These are phyloP conservation scores for Gossypium arboreum DNA, from an alignment of 345 rosid species.

Conservation along the genomic window DNA sequence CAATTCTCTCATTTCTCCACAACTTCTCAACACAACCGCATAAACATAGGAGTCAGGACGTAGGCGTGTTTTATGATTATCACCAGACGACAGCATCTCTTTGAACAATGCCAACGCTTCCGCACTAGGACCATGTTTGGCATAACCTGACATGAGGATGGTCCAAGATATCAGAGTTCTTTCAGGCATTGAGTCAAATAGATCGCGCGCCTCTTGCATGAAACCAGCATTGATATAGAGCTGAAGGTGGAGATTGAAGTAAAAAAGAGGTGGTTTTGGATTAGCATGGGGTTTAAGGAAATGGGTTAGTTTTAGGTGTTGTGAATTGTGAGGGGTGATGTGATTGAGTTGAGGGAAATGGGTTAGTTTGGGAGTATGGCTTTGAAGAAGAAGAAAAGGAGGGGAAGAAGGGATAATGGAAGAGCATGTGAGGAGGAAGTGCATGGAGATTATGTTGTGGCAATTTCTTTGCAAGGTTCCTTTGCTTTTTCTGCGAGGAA, in stretches of 20 bases:
- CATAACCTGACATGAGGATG: conserved; percentile 28
- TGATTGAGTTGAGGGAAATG: not conserved
- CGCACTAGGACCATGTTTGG: conserved; percentile 16
- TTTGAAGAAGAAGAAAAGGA: not conserved
- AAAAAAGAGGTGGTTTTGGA: conserved; percentile 6
- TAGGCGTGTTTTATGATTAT: not conserved
- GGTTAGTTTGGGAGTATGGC: not conserved
- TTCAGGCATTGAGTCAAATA: conserved; percentile 20
- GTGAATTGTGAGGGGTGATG: not conserved
- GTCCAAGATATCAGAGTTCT: conserved; percentile 31
- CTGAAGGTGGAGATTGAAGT: conserved; percentile 19
- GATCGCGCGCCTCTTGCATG: conserved; percentile 19
- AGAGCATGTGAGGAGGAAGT: conserved; percentile 11
- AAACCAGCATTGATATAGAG: conserved; percentile 14
- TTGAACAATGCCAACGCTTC: conserved; percentile 20
- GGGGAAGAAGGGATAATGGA: not conserved
- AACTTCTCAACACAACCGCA: conserved; percentile 24
- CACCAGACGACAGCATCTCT: conserved; percentile 1
- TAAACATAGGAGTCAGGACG: conserved; percentile 26
- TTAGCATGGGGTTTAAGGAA: conserved; percentile 1
- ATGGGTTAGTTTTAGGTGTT: not conserved
- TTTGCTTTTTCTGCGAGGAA: not conserved
- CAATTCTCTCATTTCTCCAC: conserved; percentile 13
- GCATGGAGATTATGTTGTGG: conserved; percentile 15
- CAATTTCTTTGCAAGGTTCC: not conserved